These are phyloP conservation scores for Heliamphora exappendiculata DNA, from an alignment of 148 eudicot genomes.

Conservation along the genomic window DNA sequence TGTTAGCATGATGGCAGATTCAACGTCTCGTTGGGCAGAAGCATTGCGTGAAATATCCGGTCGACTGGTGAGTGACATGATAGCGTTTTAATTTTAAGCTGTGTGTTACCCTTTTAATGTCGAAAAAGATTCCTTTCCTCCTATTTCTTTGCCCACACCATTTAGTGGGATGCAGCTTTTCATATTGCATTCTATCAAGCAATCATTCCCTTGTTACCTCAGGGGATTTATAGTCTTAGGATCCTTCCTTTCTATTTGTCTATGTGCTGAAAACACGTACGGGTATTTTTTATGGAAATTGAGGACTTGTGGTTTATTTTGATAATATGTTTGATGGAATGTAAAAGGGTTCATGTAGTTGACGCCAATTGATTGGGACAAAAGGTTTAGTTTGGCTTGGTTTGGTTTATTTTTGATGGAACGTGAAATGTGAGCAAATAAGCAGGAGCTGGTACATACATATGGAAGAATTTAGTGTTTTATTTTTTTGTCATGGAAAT, in stretches of 20 bases:
- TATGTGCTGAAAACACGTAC: not conserved
- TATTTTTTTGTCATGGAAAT: not conserved
- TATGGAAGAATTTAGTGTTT: not conserved
- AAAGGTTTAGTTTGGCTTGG: too few relatives aligned
- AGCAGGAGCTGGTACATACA: not conserved
- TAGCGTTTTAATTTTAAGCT: not conserved
- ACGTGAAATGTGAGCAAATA: not conserved
- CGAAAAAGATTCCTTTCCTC: not conserved
- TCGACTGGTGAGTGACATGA: constrained; percentile 60
- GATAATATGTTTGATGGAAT: not conserved
- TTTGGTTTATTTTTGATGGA: not conserved
- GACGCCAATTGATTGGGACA: too few relatives aligned
- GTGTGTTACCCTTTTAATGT: not conserved
- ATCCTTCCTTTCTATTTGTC: not conserved
- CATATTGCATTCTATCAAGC: not conserved
- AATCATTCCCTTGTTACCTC: not conserved
- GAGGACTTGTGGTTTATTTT: not conserved
- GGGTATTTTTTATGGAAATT: not conserved
- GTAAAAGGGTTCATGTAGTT: too few relatives aligned
- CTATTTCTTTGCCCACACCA: constrained; percentile 7
- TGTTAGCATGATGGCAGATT: constrained; percentile 99
- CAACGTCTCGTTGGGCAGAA: constrained; percentile 99
- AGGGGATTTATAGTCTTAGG: not conserved
- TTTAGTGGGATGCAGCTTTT: not conserved
- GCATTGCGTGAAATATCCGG: constrained; percentile 99